These are phyloP conservation scores for Blastobotrys ciferrii DNA, from an alignment of 1,139 yeast genomes.

Conservation along the genomic window DNA sequence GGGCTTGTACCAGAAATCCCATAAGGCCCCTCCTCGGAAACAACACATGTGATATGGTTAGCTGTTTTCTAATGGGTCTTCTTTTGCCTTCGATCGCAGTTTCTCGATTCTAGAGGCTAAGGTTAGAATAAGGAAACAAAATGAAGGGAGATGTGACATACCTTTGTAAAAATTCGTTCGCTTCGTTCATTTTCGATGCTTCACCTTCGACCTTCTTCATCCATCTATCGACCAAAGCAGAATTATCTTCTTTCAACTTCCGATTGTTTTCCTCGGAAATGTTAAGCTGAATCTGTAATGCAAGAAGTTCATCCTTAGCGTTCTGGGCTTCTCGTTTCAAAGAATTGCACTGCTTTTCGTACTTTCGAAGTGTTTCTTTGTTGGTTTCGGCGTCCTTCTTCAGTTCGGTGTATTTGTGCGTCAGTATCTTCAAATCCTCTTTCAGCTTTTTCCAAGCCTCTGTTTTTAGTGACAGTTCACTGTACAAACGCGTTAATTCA, in stretches of 20 bases:
- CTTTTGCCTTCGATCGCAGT: neutral
- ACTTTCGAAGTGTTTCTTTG: neutral
- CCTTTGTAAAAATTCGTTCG: conserved; percentile 45
- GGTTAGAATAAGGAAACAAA: neutral
- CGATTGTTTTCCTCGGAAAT: conserved; percentile 50
- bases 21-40: too few species aligned
- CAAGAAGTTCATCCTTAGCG: conserved; percentile 68
- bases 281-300: conserved; percentile 68
- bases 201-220: conserved; percentile 55
- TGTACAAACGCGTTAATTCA: conserved; percentile 24
- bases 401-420: conserved; percentile 11
- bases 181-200: conserved; percentile 59
- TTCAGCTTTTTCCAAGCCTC: conserved; percentile 12
- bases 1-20: too few species aligned
- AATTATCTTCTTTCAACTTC: conserved; percentile 49
- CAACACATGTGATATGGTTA: too few species aligned
- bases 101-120: neutral
- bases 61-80: neutral
- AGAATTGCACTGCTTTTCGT: conserved; percentile 13
- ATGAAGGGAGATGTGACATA: conserved; percentile 13
- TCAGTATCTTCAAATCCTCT: conserved; percentile 11
- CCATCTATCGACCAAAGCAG: conserved; percentile 57
- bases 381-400: neutral
- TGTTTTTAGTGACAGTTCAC: conserved; percentile 22
- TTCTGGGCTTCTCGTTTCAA: conserved; percentile 41